These are phyloP conservation scores for Gaultheria prostrata DNA, from an alignment of 148 eudicot species.

Conservation along the genomic window DNA sequence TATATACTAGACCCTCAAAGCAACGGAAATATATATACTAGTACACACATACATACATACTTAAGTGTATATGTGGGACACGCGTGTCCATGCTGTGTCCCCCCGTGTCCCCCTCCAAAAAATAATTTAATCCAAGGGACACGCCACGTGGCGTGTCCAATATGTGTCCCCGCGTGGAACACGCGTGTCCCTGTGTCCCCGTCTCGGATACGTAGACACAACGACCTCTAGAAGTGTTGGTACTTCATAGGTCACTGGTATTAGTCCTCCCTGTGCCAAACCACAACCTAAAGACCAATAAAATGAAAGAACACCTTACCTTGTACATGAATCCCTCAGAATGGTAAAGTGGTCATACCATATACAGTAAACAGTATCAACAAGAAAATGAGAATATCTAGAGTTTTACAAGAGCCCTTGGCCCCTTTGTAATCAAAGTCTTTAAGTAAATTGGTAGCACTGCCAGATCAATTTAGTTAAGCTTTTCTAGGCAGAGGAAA, in stretches of 20 bases:
- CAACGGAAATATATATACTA: no score
- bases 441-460: neutral
- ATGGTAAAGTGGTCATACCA: neutral
- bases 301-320: neutral
- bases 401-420: neutral
- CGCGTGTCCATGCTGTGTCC: no score
- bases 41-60: no score
- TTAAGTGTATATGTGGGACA: no score
- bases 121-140: no score
- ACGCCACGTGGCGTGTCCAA: no score
- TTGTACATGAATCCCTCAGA: neutral
- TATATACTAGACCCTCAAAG: no score
- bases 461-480: neutral
- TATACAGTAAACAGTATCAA: neutral
- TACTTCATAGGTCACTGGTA: neutral
- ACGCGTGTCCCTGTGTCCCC: no score
- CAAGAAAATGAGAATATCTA: neutral
- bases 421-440: neutral
- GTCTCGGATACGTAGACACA: no score
- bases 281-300: slow-evolving; percentile 4
- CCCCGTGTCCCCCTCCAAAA: no score
- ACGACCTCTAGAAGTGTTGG: no score
- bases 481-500: neutral
- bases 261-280: neutral
- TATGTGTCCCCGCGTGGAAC: no score